Base-by-base conservation (phyloP, 2,329 filamentous ascomycete species). In the Microcyclospora pomicola region DNA sequence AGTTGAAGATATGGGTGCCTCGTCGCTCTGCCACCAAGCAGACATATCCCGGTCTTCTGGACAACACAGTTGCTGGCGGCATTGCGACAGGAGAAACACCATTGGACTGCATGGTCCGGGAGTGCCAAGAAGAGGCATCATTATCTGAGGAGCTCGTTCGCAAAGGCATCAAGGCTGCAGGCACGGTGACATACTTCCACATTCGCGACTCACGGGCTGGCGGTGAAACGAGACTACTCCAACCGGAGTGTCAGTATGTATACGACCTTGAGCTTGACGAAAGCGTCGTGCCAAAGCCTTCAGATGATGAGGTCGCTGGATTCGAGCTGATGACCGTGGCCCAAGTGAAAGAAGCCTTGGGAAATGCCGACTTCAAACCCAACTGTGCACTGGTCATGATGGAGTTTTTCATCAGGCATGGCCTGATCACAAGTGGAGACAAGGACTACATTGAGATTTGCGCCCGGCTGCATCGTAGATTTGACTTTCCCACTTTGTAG, bases 61-160 rank as follows among this genome's bases (percentile, higher is more conserved):
- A 98, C 60, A 98, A 96, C 59, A 86, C 86, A 1, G 91, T 93
- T 6, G 91, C 87, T 0, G 83, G 83, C 3, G 83, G 85, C 0
- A 77, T 96, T 48, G 78, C 80, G 56, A 82, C 83, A 0, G 81
- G 79, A 11, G 87, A 95, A 58, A 70, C 70, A 15, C 81, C 83
- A 0, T 80, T 86, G 35, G 85, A 88, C 54, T 85, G 81, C 56
- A 64, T 94, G 37, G 71, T 95, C 13, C 75, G 91, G 38, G 91
- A 98, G 61, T 80, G 80, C 2, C 78, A 78, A 46, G 91, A 98
- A 62, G 91, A 98, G 58, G 92, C 91, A 1, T 82, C 77, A 29
- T 63, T 98, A 14, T 72, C 82, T 0, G 81, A 78, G 41, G 64
- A 71, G 0, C 52, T 88, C 6, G 77, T 94, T 35, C 72, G 80